phyloP scores from a whole-genome alignment of 2,329 filamentous ascomycete genomes.

The Fusarium subtropicale region DNA sequence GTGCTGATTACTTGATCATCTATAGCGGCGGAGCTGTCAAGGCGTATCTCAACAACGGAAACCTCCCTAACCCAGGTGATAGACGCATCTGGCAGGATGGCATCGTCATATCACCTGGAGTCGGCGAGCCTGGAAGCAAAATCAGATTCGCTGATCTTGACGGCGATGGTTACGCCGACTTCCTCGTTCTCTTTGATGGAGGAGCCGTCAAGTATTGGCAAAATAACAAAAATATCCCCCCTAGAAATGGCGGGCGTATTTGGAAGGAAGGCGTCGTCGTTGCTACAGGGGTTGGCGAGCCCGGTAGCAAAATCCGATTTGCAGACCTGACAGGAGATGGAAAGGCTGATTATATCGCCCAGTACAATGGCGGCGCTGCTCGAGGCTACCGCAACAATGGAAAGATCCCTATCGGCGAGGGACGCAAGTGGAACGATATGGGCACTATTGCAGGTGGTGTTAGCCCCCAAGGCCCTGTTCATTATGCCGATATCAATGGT shows the following conservation, averaged over 20 bases:
- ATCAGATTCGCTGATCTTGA: conserved; percentile 34
- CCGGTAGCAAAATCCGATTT: conserved; percentile 20
- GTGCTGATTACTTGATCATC: conserved; percentile 32
- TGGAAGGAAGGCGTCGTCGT: conserved; percentile 25
- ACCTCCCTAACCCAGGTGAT: neutral
- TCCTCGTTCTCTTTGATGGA: conserved; percentile 13
- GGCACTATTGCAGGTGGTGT: conserved; percentile 21
- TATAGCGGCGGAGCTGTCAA: conserved; percentile 33
- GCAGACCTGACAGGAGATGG: conserved; percentile 26
- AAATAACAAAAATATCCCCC: conserved; percentile 22
- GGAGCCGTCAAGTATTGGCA: conserved; percentile 26
- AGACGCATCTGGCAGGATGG: conserved; percentile 14
- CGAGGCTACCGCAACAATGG: conserved; percentile 14
- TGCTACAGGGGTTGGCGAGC: conserved; percentile 12
- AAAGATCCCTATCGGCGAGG: conserved; percentile 3
- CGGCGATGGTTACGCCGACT: conserved; percentile 24
- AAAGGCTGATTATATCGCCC: conserved; percentile 22
- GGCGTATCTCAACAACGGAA: neutral
- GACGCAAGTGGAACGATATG: conserved; percentile 23
- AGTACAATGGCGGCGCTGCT: conserved; percentile 26
- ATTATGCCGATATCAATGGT: conserved; percentile 34
- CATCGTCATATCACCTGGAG: conserved; percentile 12
- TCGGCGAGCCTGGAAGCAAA: conserved; percentile 13
- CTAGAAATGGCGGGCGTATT: conserved; percentile 11
- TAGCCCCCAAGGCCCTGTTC: conserved; percentile 20